Base-by-base conservation (phyloP, 768 basidiomycete genomes). In the Dentipellis fragilis region DNA sequence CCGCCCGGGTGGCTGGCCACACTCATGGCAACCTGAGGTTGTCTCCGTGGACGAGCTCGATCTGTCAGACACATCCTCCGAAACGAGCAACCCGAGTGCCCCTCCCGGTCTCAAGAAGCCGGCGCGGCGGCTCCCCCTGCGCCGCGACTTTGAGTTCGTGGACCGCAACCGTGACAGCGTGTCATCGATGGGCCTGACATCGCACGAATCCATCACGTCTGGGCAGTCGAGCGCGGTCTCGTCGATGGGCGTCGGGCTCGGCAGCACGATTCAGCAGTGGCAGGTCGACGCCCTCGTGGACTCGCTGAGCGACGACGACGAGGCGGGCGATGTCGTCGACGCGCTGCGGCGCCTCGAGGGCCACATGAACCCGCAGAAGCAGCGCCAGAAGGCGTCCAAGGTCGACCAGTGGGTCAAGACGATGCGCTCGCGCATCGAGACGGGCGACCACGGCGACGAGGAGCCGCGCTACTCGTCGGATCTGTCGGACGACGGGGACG, bases 311-410 rank as follows among this genome's bases (percentile, higher is more conserved):
- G 83, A 88, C 54, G 83, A 90, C 4, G 87, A 78, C 21, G 89
- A 85, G 56, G 76, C 71, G 16, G 90, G 90, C 1, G 91, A 89
- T 62, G 85, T 89, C 16, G 90, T 92, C 35, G 87, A 83, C 7
- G 92, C 93, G 16, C 67, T 96, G 59, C 74, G 79, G 21, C 74
- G 87, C 11, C 76, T 96, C 39, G 92, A 95, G 68, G 93, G 92
- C 0, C 83, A 91, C 65, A 88, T 93, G 54, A 90, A 91, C 66
- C 79, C 79, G 0, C 73, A 81, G 57, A 78, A 80, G 64, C 80
- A 86, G 65, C 74, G 80, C 59, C 86, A 83, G 61, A 89, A 85
- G 63, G 79, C 78, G 37, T 75, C 76, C 49, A 90, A 91, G 66
- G 88, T 93, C 3, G 84, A 92, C 65, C 81, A 82, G 2, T 92